Evolutionary conservation across 805 yeast genomes (phyloP), one percentile per base, ranked within the genome.

Genomic region (Pichia occidentalis): DNA sequence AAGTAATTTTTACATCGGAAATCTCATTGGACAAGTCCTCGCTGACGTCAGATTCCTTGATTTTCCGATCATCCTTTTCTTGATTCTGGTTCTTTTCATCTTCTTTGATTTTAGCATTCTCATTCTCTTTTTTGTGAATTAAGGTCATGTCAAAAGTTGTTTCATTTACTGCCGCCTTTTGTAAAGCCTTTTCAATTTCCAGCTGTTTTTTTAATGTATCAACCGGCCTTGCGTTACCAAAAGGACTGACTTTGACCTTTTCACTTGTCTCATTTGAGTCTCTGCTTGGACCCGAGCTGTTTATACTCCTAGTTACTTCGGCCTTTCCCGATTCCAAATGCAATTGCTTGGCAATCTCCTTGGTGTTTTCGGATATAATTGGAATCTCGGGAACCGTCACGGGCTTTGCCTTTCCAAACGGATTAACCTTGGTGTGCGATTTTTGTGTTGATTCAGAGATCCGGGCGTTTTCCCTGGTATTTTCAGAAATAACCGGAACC

Each of bases 181-280:
- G 52, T 40, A 73, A 54, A 39, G 60, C 60, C 39, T 69, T 67
- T 43, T 81, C 88, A 17, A 81, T 61, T 50, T 82, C 90, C 32
- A 68, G 61, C 47, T 74, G 76, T 47, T 73, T 77, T 19, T 83
- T 67, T 17, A 77, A 64, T 3, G 82, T 75, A 56, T 85, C 95
- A 5, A 85, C 90, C 2, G 95, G 95, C 59, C 76, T 83, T 1
- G 95, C 95, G 4, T 72, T 64, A 0, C 95, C 95, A 63, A 86
- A 85, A 5, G 95, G 92, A 53, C 77, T 83, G 0, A 71, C 50
- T 51, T 73, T 79, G 4, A 64, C 49, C 51, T 62, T 45, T 16
- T 8, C 29, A 7, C 14, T 17, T 22, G 14, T 4, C 18, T 28
- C 7, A 28, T 9, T 23, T 23, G 12, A 23, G 12, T 31, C 13